Conservation (phyloP, 2,329 filamentous ascomycete species). For the Trichoderma endophyticum region DNA sequence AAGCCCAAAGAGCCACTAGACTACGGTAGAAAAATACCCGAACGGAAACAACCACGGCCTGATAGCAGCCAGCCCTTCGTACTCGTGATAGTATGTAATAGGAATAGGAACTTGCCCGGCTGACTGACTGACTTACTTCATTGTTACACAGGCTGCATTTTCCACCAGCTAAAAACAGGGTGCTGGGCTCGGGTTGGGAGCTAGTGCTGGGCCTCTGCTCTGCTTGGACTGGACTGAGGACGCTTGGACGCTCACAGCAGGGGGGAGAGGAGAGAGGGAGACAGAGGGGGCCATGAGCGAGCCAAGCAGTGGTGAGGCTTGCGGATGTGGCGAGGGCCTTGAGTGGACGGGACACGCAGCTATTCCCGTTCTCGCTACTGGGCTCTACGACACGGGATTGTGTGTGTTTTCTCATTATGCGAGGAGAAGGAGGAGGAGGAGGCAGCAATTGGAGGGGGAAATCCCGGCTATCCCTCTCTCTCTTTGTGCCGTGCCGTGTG, state of each 20-base stretch:
- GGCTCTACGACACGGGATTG: background rate
- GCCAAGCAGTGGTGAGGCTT: background rate
- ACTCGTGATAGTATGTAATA: background rate
- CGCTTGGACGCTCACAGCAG: background rate
- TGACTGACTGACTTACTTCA: background rate
- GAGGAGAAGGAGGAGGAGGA: background rate
- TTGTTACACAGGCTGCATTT: conserved; percentile 5
- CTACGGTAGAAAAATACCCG: background rate
- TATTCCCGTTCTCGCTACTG: background rate
- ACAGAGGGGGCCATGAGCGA: background rate
- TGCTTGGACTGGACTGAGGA: background rate
- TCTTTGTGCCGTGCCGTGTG: background rate
- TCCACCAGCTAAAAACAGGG: background rate
- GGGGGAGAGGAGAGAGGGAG: background rate
- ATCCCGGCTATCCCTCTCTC: background rate
- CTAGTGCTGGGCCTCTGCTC: background rate
- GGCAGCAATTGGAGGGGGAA: background rate
- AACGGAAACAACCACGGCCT: background rate
- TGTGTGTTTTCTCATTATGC: background rate
- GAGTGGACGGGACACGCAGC: background rate
- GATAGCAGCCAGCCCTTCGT: background rate
- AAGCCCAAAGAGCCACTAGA: background rate
- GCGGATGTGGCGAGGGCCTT: conserved; percentile 9
- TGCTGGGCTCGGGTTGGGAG: background rate
- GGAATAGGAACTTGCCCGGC: background rate